These are phyloP conservation scores for Podospora anserina DNA, from an alignment of 495 filamentous ascomycete genomes.

Conservation along the genomic window DNA sequence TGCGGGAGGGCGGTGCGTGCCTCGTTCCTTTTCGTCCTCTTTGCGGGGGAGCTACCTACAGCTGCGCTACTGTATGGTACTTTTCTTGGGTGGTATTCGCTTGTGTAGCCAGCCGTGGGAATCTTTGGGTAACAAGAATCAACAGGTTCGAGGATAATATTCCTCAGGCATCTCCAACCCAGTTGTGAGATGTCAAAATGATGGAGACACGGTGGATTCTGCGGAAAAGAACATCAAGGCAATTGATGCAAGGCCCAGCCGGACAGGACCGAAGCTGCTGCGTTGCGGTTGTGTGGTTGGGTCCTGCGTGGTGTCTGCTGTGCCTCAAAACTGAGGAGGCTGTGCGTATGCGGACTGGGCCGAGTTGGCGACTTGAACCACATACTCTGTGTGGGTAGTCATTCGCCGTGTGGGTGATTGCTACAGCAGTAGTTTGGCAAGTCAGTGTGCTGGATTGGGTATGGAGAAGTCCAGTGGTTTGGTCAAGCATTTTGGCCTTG, in stretches of 20 bases:
- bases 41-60: background rate
- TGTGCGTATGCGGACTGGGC: background rate
- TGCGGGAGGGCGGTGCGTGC: background rate
- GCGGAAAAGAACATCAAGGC: background rate
- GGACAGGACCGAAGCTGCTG: background rate
- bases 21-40: background rate
- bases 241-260: background rate
- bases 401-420: background rate
- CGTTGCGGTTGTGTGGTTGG: background rate
- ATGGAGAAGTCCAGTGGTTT: background rate
- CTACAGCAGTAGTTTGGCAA: background rate
- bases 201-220: background rate
- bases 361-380: background rate
- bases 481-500: background rate
- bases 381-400: background rate
- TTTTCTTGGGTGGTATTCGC: background rate
- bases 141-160: background rate
- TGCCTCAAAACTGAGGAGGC: background rate
- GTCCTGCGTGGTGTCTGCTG: background rate
- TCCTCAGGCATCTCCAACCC: background rate
- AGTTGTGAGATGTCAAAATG: background rate
- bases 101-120: background rate
- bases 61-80: background rate
- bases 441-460: background rate
- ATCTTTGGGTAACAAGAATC: background rate